Base-by-base conservation (phyloP, 257 asterid genomes). In the Jasminum sambac region DNA sequence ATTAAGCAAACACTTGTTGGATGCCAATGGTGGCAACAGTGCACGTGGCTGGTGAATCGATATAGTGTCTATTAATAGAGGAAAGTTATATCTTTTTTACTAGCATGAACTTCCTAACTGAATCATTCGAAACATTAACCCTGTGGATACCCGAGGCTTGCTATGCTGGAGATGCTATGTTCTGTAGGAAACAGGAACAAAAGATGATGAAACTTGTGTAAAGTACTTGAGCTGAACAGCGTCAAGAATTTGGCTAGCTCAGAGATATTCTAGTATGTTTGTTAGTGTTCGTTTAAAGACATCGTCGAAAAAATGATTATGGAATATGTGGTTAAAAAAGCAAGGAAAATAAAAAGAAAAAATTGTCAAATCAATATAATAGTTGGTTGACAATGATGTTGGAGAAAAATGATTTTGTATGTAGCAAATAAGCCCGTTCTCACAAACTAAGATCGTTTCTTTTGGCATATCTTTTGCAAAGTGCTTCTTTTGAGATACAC, bases 181-280 rank as follows among this genome's bases (percentile, higher is more conserved):
- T 61, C 34, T 48, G 25, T 64, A 13, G 76, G 23, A 11, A 38
- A 21, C 16, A 24, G 48, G 69, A 67, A 69, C 38, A 23, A n/a
- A 64, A 77, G 68, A 36, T 26, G 25, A 8, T 3, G 30, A 4
- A 23, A 24, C 67, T 50, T 17, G 65, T 44, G 23, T 43, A 23
- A 40, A 25, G 11, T 41, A 64, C 11, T 65, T 36, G 69, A 57
- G 57, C 8, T 42, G 36, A 12, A 19, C 37, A 43, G 42, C 13
- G 70, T 63, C 21, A 8, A 17, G 42, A 40, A 34, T 36, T 2
- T 40, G 13, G 11, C 8, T 16, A 7, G 21, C 42, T 66, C 43
- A 5, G 0, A 21, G 25, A 60, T 10, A 6, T 11, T 11, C 3
- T 12, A 44, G 26, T 66, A 25, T 11, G 60, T 11, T 57, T 41